Percentiles rank a stretch among this genome's conserved stretches.
Conservation (phyloP, 2,329 filamentous ascomycete species). For the Aspergillus intermedius region DNA sequence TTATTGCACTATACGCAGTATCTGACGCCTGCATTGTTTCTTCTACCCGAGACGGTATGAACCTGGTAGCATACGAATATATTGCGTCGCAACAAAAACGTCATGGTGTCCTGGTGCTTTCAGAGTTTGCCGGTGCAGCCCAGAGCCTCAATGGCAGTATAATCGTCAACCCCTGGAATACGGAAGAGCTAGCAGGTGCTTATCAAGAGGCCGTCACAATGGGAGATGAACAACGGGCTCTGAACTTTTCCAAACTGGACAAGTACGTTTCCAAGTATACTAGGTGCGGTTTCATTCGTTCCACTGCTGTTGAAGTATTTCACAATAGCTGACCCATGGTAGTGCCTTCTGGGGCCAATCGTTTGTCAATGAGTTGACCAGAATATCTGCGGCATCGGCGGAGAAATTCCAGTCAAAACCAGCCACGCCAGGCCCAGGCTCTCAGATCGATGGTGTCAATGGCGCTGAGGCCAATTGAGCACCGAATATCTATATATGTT, state of each 20-base stretch:
- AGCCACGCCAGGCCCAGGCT: conserved; percentile 11
- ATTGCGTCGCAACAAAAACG: conserved; percentile 87
- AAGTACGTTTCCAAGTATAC: conserved; percentile 98
- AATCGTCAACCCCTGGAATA: conserved; percentile 98
- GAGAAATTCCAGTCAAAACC: conserved; percentile 32
- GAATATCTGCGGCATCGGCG: conserved; percentile 44
- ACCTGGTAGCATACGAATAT: conserved; percentile 96
- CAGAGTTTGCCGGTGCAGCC: conserved; percentile 91
- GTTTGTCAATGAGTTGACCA: conserved; percentile 75
- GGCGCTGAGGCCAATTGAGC: conserved; percentile 9
- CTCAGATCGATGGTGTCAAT: conserved; percentile 10
- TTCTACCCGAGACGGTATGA: conserved; percentile 98
- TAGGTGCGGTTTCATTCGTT: conserved; percentile 42
- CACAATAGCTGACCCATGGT: conserved; percentile 15
- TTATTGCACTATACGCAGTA: conserved; percentile 86
- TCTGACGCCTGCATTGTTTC: conserved; percentile 90
- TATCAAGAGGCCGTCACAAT: conserved; percentile 97
- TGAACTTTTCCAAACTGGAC: conserved; percentile 86
- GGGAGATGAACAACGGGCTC: conserved; percentile 76
- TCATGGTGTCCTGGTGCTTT: conserved; percentile 89
- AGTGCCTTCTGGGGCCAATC: conserved; percentile 93
- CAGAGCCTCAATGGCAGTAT: conserved; percentile 89
- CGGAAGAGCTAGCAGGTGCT: conserved; percentile 84
- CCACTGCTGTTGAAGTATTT: background rate
- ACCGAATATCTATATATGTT: background rate